These are phyloP conservation scores for Chaetothyriales sp. DNA, from an alignment of 2,329 filamentous ascomycete species.

Conservation along the genomic window DNA sequence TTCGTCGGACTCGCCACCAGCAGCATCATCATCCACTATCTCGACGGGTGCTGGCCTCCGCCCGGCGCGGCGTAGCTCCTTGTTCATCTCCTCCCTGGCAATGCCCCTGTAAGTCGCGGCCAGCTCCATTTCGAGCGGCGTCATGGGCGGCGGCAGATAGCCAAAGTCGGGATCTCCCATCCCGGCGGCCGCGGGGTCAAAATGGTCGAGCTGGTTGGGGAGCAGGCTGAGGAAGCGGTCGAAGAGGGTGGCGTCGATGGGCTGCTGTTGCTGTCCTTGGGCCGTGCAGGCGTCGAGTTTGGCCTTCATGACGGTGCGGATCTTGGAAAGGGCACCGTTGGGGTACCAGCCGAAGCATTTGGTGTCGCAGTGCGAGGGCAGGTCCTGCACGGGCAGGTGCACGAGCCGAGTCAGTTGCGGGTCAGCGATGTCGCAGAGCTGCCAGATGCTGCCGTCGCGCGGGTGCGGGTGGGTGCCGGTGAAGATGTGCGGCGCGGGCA, in stretches of 20 bases:
- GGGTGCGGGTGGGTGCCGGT: conserved; percentile 58
- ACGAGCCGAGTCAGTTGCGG: conserved; percentile 54
- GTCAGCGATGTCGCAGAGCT: conserved; percentile 83
- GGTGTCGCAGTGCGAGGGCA: conserved; percentile 46
- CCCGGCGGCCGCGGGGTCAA: background rate
- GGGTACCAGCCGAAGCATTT: conserved; percentile 69
- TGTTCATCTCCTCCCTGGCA: background rate
- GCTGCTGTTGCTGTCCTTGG: background rate
- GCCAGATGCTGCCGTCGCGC: conserved; percentile 80
- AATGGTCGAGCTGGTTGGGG: background rate
- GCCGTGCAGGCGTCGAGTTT: background rate
- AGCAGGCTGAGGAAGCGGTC: background rate
- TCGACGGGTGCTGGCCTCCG: background rate
- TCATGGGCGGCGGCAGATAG: background rate
- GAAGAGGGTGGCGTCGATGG: background rate
- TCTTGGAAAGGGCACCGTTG: conserved; percentile 65
- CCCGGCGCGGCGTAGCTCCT: background rate
- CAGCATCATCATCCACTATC: background rate
- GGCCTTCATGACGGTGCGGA: background rate
- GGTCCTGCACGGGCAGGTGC: conserved; percentile 35
- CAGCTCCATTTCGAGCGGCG: background rate
- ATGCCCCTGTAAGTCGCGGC: background rate
- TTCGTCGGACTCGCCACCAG: background rate
- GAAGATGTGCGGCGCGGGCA: conserved; percentile 52
- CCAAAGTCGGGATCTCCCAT: background rate